Percentiles rank a stretch among this genome's conserved stretches.
Conservation (phyloP, 305 asterid species). For the Ruellia speciosa region DNA sequence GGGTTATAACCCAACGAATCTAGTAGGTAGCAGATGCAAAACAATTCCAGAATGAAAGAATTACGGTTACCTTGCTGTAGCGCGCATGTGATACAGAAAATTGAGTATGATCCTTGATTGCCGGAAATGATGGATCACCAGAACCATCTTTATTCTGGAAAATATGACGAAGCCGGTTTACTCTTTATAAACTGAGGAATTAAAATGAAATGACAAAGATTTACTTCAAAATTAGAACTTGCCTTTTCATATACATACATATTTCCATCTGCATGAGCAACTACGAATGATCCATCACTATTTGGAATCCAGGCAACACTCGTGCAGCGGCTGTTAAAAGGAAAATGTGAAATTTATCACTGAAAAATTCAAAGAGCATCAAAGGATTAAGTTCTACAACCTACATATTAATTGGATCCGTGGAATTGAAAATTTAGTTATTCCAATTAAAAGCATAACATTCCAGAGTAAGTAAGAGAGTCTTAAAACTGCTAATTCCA, state of each 20-base stretch:
- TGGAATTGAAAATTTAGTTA: too few species aligned
- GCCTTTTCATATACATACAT: slow-evolving; percentile 60
- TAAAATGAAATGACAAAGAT: slow-evolving; percentile 11
- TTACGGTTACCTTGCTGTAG: slow-evolving; percentile 68
- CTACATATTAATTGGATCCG: not conserved
- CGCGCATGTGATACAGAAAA: slow-evolving; percentile 95
- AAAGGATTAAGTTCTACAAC: not conserved
- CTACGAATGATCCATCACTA: slow-evolving; percentile 53
- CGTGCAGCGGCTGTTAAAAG: slow-evolving; percentile 48
- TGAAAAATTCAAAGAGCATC: not conserved
- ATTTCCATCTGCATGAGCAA: slow-evolving; percentile 60
- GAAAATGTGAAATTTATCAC: slow-evolving; percentile 9
- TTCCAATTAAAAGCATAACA: too few species aligned
- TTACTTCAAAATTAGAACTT: slow-evolving; percentile 27
- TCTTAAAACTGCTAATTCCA: not conserved
- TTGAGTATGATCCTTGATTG: slow-evolving; percentile 87
- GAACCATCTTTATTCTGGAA: slow-evolving; percentile 92
- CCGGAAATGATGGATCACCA: slow-evolving; percentile 92
- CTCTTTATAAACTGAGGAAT: slow-evolving; percentile 10
- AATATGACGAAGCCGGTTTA: slow-evolving; percentile 14
- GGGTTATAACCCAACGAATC: not conserved
- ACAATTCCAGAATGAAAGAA: slow-evolving; percentile 1
- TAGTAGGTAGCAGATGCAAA: not conserved
- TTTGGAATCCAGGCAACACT: slow-evolving; percentile 59
- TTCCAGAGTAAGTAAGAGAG: not conserved